Base-by-base conservation (phyloP, 129 eudicot species). In the Sambucus nigra region DNA sequence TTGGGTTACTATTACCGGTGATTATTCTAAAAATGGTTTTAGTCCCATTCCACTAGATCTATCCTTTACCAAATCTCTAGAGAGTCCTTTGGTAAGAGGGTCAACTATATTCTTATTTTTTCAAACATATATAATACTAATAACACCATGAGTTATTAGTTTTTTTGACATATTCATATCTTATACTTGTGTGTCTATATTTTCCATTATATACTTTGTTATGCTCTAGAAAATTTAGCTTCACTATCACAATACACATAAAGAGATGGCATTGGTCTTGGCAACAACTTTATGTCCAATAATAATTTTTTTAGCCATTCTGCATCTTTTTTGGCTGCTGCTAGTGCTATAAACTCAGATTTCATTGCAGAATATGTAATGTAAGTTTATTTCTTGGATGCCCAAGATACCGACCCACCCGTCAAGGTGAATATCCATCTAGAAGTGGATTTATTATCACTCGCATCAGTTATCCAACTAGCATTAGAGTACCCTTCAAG, bases 271-370 rank as follows among this genome's bases (percentile, higher is more conserved):
- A 65, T 45, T 5, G 54, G 63, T 53, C 28, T 45, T 40, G 70
- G 62, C 70, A 62, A 65, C 63, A 54, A 65, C 31, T 27, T 35
- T 19, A 41, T 55, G 46, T 65, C 70, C 7, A 65, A 13, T 17
- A 53, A 31, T 17, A 54, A 27, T 1, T 66, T 57, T 11, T 47
- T 65, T 14, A 57, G 38, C 56, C 59, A 57, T 53, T 65, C 56
- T 15, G 56, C 54, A 44, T 65, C 70, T 8, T 54, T 54, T 7
- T 63, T 27, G 4, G 47, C 15, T 0, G 55, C 55, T 0, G 27
- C 63, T 20, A 26, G 46, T 32, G 22, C n/a, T n/a, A n/a, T n/a
- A n/a, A n/a, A n/a, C n/a, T n/a, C n/a, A n/a, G n/a, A n/a, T n/a
- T n/a, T n/a, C n/a, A n/a, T n/a, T n/a, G n/a, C n/a, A n/a, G n/a